These are phyloP conservation scores for Trichoderma asperelloides DNA, from an alignment of 495 filamentous ascomycete genomes.

Conservation along the genomic window DNA sequence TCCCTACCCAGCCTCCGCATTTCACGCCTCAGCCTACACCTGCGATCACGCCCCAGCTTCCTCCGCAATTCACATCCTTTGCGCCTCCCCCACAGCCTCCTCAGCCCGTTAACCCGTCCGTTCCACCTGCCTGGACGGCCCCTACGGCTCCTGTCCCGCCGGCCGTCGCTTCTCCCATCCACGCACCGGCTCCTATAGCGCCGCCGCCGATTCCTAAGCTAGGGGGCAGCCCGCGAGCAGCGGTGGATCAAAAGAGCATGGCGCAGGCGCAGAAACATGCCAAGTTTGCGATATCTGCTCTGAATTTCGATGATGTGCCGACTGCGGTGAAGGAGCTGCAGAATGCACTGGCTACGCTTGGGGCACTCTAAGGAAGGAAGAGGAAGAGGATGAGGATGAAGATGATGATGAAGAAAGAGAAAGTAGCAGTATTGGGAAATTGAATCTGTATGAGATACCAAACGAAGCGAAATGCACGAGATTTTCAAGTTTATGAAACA, in stretches of 20 bases:
- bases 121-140: conserved; percentile 8
- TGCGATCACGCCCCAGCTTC: conserved; percentile 14
- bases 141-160: conserved; percentile 16
- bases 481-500: background rate
- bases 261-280: conserved; percentile 85
- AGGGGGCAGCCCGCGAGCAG: conserved; percentile 13
- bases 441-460: background rate
- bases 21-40: conserved; percentile 15
- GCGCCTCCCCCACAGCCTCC: conserved; percentile 24
- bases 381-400: too few species aligned
- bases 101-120: conserved; percentile 12
- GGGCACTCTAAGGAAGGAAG: conserved; percentile 24
- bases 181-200: conserved; percentile 11
- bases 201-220: conserved; percentile 13
- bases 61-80: conserved; percentile 8
- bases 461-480: background rate
- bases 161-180: conserved; percentile 12
- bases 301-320: conserved; percentile 91
- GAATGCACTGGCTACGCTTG: conserved; percentile 60
- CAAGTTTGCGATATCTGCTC: conserved; percentile 90
- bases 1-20: conserved; percentile 5
- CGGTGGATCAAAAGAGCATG: conserved; percentile 66
- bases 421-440: background rate
- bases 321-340: conserved; percentile 83
- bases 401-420: too few species aligned